Conservation (phyloP, 2,329 filamentous ascomycete genomes). For the Aureobasidium sp. region DNA sequence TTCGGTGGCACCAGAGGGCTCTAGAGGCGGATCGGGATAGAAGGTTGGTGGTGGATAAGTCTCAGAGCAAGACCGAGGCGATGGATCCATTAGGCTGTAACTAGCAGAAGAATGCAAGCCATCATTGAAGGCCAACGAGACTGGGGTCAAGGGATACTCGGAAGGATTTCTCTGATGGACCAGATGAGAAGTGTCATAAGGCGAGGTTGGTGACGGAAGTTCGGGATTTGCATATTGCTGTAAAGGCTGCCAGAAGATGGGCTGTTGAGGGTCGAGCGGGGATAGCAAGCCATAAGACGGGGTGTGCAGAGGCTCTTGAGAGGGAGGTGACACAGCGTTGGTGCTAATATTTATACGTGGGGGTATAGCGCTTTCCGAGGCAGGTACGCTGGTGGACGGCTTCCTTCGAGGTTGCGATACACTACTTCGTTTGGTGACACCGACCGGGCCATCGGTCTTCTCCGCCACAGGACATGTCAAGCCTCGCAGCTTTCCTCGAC, state of each 20-base stretch:
- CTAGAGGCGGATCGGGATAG: background rate
- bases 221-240: background rate
- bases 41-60: background rate
- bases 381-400: constrained; percentile 18
- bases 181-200: background rate
- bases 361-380: background rate
- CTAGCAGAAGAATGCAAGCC: background rate
- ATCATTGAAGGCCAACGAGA: background rate
- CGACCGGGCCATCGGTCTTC: constrained; percentile 28
- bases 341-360: background rate
- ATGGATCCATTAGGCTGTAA: background rate
- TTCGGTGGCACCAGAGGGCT: background rate
- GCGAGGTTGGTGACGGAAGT: background rate
- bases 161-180: background rate
- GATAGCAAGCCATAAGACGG: constrained; percentile 6
- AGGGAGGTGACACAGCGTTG: background rate
- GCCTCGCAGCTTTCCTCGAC: constrained; percentile 86
- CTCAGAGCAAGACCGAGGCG: background rate
- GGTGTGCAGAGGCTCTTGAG: background rate
- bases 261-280: constrained; percentile 3
- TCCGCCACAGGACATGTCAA: constrained; percentile 63
- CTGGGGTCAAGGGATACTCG: background rate
- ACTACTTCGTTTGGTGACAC: constrained; percentile 22
- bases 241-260: background rate
- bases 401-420: constrained; percentile 21